Percentiles rank a stretch among this genome's conserved stretches.
phyloP scores from a whole-genome alignment of 164 flowering plant species.

The Magnolia officinalis region DNA sequence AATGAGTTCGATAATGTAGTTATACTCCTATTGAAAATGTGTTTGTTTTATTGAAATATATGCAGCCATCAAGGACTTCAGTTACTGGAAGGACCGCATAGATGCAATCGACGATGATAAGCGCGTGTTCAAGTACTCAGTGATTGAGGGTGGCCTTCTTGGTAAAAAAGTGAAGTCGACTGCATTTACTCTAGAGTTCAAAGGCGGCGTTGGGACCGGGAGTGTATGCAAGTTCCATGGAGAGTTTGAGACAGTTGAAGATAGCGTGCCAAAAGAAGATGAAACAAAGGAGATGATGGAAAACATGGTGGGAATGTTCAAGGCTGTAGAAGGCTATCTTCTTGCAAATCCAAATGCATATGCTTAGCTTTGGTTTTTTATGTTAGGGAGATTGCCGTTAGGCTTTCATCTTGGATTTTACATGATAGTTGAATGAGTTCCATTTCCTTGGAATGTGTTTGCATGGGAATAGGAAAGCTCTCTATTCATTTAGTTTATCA shows the following conservation, averaged over 20 bases:
- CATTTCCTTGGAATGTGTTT: too few relatives aligned
- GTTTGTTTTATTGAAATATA: not conserved
- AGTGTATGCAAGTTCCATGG: not conserved
- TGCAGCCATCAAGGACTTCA: slow-evolving; percentile 2
- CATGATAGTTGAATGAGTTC: too few relatives aligned
- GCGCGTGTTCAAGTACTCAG: not conserved
- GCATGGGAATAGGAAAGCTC: too few relatives aligned
- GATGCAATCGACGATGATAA: too few relatives aligned
- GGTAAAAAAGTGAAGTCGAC: slow-evolving; percentile 8
- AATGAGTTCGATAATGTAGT: too few relatives aligned
- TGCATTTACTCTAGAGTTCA: not conserved
- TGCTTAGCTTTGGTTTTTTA: not conserved
- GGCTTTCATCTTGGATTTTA: too few relatives aligned
- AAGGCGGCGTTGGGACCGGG: not conserved
- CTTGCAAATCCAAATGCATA: slow-evolving; percentile 6
- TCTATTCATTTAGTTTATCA: too few relatives aligned
- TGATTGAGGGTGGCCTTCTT: slow-evolving; percentile 7
- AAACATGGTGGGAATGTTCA: slow-evolving; percentile 3
- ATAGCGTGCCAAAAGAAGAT: not conserved
- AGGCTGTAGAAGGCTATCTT: slow-evolving; percentile 3
- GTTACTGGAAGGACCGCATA: slow-evolving; percentile 3
- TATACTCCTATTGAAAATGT: too few relatives aligned
- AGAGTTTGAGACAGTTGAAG: slow-evolving; percentile 3
- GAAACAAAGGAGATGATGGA: slow-evolving; percentile 1
- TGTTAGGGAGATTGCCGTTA: not conserved